Base-by-base conservation (phyloP, 2,329 filamentous ascomycete genomes). In the Fusarium albosuccineum region DNA sequence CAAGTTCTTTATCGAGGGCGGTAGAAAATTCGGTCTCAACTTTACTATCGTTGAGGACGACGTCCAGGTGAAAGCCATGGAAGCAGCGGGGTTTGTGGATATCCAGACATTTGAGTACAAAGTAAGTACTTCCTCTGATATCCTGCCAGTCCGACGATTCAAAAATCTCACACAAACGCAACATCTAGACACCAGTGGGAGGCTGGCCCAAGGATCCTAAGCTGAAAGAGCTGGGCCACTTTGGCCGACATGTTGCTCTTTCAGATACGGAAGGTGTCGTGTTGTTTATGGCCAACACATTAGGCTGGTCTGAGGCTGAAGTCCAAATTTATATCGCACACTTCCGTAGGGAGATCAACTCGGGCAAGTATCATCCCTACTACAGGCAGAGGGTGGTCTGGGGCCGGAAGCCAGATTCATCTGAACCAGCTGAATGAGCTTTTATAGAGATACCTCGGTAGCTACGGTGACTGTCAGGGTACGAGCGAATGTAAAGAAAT, bases 1-100 rank as follows among this genome's bases (percentile, higher is more conserved):
- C 9, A 59, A 60, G 29, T 60, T 66, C 34, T 66, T 57, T 7
- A 42, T 60, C n/a, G 51, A 66, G 27, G 63, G 63, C 1, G 63
- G 51, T 1, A 56, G 56, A 27, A 60, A 63, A 34, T 22, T 63
- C 2, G 63, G 63, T 8, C 27, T 37, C 0, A 36, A 34, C 6
- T 66, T 66, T 36, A 63, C 60, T 1, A 30, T 63, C 5, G 29
- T 66, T 2, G 46, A 59, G n/a, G 60, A 63, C 1, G 40, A 41
- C 10, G 37, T 36, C 0, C 60, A 66, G 27, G 46, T 30, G 16
- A 57, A 63, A 29, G 55, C 41, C 10, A 54, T 60, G 59, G 51
- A 60, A n/a, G 52, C 39, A 3, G 63, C 60, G 1, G 63, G 63
- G 0, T 66, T 66, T 13, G 46, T 57, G 10, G 52, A 66, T 6